Evolutionary conservation across 345 rosid species (phyloP).

Genomic region (Ricinus communis): DNA sequence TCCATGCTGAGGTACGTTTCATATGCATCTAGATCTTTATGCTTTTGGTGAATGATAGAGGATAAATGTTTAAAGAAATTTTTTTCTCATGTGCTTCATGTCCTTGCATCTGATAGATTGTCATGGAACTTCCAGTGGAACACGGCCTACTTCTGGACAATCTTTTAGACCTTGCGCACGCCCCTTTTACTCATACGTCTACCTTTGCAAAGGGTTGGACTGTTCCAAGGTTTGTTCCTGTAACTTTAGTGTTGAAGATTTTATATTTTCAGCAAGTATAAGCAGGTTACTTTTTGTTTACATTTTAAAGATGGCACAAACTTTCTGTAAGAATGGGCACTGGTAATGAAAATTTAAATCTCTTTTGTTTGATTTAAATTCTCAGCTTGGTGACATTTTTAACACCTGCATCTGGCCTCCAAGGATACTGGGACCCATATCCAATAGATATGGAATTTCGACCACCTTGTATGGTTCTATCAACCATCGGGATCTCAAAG

Average conservation of each 20-base stretch:
- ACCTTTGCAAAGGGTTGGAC: slow-evolving; percentile 99
- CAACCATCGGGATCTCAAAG: slow-evolving; percentile 94
- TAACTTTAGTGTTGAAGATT: background rate
- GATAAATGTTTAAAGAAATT: background rate
- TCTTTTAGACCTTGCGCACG: slow-evolving; percentile 95
- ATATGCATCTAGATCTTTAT: background rate
- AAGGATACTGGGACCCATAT: slow-evolving; percentile 98
- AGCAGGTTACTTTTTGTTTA: background rate
- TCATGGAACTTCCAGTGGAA: slow-evolving; percentile 98
- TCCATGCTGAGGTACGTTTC: slow-evolving; percentile 86
- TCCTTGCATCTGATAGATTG: slow-evolving; percentile 51
- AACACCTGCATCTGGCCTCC: slow-evolving; percentile 84
- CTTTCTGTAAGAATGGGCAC: background rate
- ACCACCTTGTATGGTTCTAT: slow-evolving; percentile 94
- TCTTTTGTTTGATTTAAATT: slow-evolving; percentile 17
- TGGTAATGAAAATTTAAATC: background rate
- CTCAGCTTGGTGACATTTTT: slow-evolving; percentile 86
- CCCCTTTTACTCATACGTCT: slow-evolving; percentile 96
- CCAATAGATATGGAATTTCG: slow-evolving; percentile 97
- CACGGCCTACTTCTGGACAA: slow-evolving; percentile 95
- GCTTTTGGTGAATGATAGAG: slow-evolving; percentile 1
- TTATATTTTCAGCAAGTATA: background rate
- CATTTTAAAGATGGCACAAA: background rate
- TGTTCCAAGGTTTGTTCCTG: slow-evolving; percentile 74
- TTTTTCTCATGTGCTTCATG: slow-evolving; percentile 12